phyloP scores from a whole-genome alignment of 805 yeast species.

The Candida chilensis region DNA sequence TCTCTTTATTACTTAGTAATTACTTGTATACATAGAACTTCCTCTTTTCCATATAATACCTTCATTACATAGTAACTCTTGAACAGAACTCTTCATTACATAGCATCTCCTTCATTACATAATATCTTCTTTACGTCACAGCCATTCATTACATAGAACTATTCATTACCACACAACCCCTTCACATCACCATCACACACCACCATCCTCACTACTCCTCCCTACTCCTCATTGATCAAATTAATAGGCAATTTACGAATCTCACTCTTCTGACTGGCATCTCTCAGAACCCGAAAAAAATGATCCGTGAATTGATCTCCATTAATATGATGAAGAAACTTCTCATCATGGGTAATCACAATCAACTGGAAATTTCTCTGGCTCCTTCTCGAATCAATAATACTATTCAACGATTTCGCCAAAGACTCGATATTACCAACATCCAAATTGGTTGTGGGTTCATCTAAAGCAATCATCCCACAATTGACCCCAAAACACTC shows the following conservation, averaged over 20 bases:
- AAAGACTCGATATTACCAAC: conserved; percentile 80
- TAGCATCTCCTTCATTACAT: too few species aligned
- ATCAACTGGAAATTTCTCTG: conserved; percentile 91
- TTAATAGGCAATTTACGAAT: conserved; percentile 43
- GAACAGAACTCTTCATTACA: too few species aligned
- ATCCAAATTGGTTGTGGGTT: conserved; percentile 95
- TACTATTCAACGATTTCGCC: conserved; percentile 68
- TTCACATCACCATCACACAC: too few species aligned
- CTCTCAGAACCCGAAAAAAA: conserved; percentile 74
- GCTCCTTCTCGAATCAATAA: conserved; percentile 62
- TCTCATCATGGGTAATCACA: conserved; percentile 95
- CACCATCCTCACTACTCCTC: too few species aligned
- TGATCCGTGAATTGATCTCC: conserved; percentile 83
- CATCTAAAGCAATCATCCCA: conserved; percentile 94
- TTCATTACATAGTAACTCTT: too few species aligned
- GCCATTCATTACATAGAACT: too few species aligned
- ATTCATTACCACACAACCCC: too few species aligned
- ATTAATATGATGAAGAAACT: conserved; percentile 75
- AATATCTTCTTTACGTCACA: too few species aligned
- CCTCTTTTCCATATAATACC: too few species aligned
- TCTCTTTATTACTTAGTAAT: too few species aligned
- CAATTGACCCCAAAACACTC: conserved; percentile 94
- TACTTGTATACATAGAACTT: too few species aligned
- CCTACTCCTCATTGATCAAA: conserved; percentile 21
- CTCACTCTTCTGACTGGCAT: conserved; percentile 71